Percentiles rank a stretch among this genome's conserved stretches.
Evolutionary conservation across 176 grass and related monocot species (phyloP).

Genomic region (Oryza officinalis): DNA sequence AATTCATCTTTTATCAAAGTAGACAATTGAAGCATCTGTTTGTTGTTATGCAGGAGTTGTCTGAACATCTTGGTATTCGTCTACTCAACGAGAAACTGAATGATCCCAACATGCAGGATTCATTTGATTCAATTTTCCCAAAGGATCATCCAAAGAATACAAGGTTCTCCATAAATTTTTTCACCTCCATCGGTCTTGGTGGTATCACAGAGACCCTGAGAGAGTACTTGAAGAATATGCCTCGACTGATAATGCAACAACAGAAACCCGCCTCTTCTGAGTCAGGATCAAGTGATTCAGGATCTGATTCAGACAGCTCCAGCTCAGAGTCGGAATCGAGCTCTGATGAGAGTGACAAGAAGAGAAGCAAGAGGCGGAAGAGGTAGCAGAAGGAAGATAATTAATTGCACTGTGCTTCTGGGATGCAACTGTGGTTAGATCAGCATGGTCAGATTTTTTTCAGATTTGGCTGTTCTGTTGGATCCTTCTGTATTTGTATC

Average conservation of each 20-base stretch:
- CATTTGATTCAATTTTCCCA: constrained; percentile 85
- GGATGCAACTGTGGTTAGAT: constrained; percentile 2
- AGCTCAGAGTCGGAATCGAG: constrained; percentile 58
- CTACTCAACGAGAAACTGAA: constrained; percentile 88
- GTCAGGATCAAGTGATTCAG: constrained; percentile 56
- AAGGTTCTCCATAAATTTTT: constrained; percentile 90
- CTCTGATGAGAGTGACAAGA: constrained; percentile 59
- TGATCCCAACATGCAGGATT: constrained; percentile 76
- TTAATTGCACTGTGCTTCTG: background rate
- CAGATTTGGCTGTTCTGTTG: background rate
- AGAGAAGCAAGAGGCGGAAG: constrained; percentile 63
- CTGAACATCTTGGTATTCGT: constrained; percentile 87
- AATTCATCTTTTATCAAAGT: constrained; percentile 15
- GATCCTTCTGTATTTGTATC: background rate
- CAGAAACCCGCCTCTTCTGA: constrained; percentile 56
- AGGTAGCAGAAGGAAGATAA: constrained; percentile 21
- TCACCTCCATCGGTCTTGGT: constrained; percentile 90
- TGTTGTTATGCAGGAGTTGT: constrained; percentile 59
- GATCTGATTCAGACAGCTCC: constrained; percentile 50
- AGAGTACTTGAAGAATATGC: constrained; percentile 97
- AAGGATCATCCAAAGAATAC: constrained; percentile 95
- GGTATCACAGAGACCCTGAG: constrained; percentile 88
- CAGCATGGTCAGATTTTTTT: constrained; percentile 11
- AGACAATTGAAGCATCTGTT: background rate
- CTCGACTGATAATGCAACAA: constrained; percentile 94